A percentile compares a stretch with the other conserved stretches of the same genome.
These are phyloP conservation scores for Phytophthora gonapodyides DNA, from an alignment of 352 stramenopile genomes.

Conservation along the genomic window DNA sequence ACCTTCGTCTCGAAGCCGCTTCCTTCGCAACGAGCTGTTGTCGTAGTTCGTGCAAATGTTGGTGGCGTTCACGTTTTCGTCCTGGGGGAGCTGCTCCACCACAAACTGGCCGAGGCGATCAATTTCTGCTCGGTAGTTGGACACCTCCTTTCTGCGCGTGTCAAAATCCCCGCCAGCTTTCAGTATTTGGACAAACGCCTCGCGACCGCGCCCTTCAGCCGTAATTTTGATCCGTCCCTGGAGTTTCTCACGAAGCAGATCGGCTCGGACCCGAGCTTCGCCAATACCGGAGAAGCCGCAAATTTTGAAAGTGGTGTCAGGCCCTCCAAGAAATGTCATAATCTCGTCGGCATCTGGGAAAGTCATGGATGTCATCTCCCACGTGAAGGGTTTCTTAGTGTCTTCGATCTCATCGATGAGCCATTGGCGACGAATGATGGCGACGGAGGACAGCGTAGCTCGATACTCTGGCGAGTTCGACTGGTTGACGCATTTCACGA, in stretches of 20 bases:
- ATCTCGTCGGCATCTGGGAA: slow-evolving; percentile 4
- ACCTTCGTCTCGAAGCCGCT: background rate
- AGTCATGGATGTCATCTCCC: slow-evolving; percentile 1
- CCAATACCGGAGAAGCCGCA: slow-evolving; percentile 5
- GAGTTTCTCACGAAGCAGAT: slow-evolving; percentile 8
- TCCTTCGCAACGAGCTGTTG: background rate
- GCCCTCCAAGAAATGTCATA: slow-evolving; percentile 8
- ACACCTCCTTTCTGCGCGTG: background rate
- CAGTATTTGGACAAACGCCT: slow-evolving; percentile 12
- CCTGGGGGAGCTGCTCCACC: background rate
- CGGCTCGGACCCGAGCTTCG: slow-evolving; percentile 7
- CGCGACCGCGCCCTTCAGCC: slow-evolving; percentile 5
- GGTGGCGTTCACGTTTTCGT: slow-evolving; percentile 2
- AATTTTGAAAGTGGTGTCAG: background rate
- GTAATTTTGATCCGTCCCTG: slow-evolving; percentile 5
- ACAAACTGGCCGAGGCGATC: slow-evolving; percentile 1
- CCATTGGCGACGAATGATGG: slow-evolving; percentile 9
- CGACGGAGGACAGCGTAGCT: background rate
- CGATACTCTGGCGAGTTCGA: slow-evolving; percentile 4
- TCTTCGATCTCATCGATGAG: slow-evolving; percentile 13
- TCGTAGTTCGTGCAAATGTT: background rate
- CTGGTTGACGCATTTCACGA: background rate
- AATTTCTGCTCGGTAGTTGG: slow-evolving; percentile 1
- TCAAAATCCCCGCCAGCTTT: slow-evolving; percentile 16
- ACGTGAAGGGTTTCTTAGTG: slow-evolving; percentile 12